Percentiles rank a stretch among this genome's conserved stretches.
Evolutionary conservation across 768 basidiomycete genomes (phyloP).

Genomic region (Boletus patriciae): DNA sequence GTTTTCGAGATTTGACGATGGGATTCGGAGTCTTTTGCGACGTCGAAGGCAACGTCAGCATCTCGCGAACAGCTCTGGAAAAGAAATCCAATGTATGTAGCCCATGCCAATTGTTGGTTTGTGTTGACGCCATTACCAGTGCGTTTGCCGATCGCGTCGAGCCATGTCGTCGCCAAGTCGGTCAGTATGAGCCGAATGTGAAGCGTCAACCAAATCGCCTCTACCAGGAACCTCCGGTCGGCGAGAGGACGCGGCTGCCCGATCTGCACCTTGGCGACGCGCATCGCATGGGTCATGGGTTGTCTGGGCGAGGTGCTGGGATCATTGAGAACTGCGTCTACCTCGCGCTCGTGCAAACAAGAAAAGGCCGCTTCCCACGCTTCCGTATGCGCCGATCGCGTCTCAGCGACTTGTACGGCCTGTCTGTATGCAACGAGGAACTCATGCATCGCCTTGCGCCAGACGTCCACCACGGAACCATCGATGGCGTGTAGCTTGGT

Average conservation of each 20-base stretch:
- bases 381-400: slow-evolving; percentile 53
- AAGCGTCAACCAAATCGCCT: slow-evolving; percentile 57
- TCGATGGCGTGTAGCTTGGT: slow-evolving; percentile 33
- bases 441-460: slow-evolving; percentile 39
- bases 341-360: slow-evolving; percentile 49
- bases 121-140: slow-evolving; percentile 16
- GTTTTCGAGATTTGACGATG: slow-evolving; percentile 54
- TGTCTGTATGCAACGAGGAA: slow-evolving; percentile 42
- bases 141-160: slow-evolving; percentile 34
- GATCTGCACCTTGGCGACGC: slow-evolving; percentile 49
- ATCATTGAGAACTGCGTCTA: slow-evolving; percentile 34
- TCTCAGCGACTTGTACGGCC: slow-evolving; percentile 42
- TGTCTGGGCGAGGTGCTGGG: slow-evolving; percentile 38
- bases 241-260: slow-evolving; percentile 59
- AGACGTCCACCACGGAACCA: slow-evolving; percentile 32
- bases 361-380: slow-evolving; percentile 65
- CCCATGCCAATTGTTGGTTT: slow-evolving; percentile 45
- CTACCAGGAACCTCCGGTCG: slow-evolving; percentile 58
- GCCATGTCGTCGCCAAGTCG: slow-evolving; percentile 44
- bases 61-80: slow-evolving; percentile 48
- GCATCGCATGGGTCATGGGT: slow-evolving; percentile 52
- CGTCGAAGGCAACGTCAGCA: slow-evolving; percentile 43
- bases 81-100: slow-evolving; percentile 45
- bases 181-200: slow-evolving; percentile 52
- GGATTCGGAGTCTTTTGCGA: slow-evolving; percentile 50